Evolutionary conservation across 768 basidiomycete species (phyloP).

Genomic region (Amanita muscaria): DNA sequence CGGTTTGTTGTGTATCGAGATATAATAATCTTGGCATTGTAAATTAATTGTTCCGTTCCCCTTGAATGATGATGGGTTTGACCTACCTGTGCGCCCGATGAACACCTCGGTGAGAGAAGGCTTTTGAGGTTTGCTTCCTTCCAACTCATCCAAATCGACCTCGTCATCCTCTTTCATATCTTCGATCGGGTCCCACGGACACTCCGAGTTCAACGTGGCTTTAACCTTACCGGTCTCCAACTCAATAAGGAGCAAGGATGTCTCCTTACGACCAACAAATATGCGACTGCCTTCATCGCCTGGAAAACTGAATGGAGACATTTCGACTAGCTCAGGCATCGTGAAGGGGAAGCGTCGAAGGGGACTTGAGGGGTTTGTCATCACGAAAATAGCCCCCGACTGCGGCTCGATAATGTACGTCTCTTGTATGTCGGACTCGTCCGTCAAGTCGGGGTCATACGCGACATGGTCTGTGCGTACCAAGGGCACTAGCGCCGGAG

Average conservation of each 20-base stretch:
- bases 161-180: constrained; percentile 38
- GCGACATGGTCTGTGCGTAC: constrained; percentile 62
- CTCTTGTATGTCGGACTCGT: constrained; percentile 49
- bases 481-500: constrained; percentile 60
- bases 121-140: constrained; percentile 32
- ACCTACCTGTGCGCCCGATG: constrained; percentile 43
- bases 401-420: constrained; percentile 93
- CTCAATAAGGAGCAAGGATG: constrained; percentile 66
- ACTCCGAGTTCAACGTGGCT: constrained; percentile 65
- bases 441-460: constrained; percentile 45
- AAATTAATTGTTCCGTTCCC: neutral
- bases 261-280: constrained; percentile 90
- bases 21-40: constrained; percentile 63
- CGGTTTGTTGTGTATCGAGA: constrained; percentile 68
- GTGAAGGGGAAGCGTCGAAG: constrained; percentile 86
- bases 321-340: constrained; percentile 87
- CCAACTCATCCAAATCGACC: constrained; percentile 34
- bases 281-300: constrained; percentile 56
- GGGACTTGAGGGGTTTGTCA: constrained; percentile 55
- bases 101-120: constrained; percentile 37
- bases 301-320: constrained; percentile 73
- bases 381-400: constrained; percentile 88
- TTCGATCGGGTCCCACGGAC: constrained; percentile 66
- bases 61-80: neutral
- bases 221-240: constrained; percentile 76